phyloP scores from a whole-genome alignment of 352 stramenopile genomes.

The Globisporangium iwayamae region DNA sequence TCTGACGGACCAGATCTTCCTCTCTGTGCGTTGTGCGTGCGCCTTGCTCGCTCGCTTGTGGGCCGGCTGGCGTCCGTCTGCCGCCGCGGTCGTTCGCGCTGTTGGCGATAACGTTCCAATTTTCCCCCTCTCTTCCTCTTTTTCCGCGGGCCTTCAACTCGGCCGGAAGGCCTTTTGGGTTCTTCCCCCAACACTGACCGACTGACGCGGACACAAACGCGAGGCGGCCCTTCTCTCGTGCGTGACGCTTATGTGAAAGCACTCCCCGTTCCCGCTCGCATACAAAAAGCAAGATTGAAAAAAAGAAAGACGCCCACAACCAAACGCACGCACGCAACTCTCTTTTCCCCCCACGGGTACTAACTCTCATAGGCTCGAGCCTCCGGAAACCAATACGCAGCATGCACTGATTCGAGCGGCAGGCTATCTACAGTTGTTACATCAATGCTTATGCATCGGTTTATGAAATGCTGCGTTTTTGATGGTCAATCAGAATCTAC shows the following conservation, averaged over 20 bases:
- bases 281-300: slow-evolving; percentile 7
- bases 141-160: slow-evolving; percentile 10
- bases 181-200: slow-evolving; percentile 1
- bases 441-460: too few species aligned
- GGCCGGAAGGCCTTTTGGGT: not conserved
- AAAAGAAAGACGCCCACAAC: slow-evolving; percentile 11
- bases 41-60: too few species aligned
- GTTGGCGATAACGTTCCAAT: slow-evolving; percentile 12
- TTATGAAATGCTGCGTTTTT: too few species aligned
- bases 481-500: not conserved
- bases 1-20: slow-evolving; percentile 14
- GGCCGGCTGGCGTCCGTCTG: not conserved
- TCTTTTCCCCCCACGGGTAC: not conserved
- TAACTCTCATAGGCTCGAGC: not conserved
- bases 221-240: not conserved
- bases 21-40: not conserved
- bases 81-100: not conserved
- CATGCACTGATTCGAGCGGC: not conserved
- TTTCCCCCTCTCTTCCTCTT: slow-evolving; percentile 2
- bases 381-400: not conserved
- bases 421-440: not conserved
- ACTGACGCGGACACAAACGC: not conserved
- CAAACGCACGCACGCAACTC: slow-evolving; percentile 6
- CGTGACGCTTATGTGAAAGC: not conserved
- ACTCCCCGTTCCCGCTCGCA: not conserved